phyloP scores from a whole-genome alignment of 1,284 basidiomycete species.

The Ustilago crameri region DNA sequence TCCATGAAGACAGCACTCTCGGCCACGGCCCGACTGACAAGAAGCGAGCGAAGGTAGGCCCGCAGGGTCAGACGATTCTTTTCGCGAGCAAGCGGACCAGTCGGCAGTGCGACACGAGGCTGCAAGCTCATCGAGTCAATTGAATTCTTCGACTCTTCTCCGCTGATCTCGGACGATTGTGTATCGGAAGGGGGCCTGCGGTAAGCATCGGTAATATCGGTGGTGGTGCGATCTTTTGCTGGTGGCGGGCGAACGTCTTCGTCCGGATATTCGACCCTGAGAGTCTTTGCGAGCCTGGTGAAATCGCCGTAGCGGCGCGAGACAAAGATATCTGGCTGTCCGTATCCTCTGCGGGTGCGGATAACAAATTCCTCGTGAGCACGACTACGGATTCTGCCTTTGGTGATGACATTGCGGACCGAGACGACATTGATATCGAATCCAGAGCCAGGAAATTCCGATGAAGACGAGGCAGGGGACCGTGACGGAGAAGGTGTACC shows the following conservation, averaged over 20 bases:
- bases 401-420: conserved; percentile 56
- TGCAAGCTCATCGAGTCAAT: conserved; percentile 29
- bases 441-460: background rate
- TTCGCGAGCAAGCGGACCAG: conserved; percentile 72
- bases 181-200: conserved; percentile 11
- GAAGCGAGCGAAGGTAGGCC: conserved; percentile 84
- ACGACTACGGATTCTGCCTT: conserved; percentile 56
- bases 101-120: conserved; percentile 33
- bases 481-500: background rate
- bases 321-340: conserved; percentile 82
- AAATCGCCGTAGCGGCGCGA: conserved; percentile 96
- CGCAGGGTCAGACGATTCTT: conserved; percentile 95
- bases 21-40: conserved; percentile 77
- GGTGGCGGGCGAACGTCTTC: conserved; percentile 57
- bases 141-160: conserved; percentile 18
- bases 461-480: conserved; percentile 1
- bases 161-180: conserved; percentile 1
- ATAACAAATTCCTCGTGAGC: conserved; percentile 83
- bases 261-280: conserved; percentile 57
- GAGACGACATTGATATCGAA: conserved; percentile 65
- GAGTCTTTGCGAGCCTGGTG: conserved; percentile 69
- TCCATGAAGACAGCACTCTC: conserved; percentile 85
- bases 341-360: conserved; percentile 76
- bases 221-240: conserved; percentile 56
- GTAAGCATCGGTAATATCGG: conserved; percentile 45